phyloP scores from a whole-genome alignment of 139 green algal species.

The Prasinococcaceae sp. region DNA sequence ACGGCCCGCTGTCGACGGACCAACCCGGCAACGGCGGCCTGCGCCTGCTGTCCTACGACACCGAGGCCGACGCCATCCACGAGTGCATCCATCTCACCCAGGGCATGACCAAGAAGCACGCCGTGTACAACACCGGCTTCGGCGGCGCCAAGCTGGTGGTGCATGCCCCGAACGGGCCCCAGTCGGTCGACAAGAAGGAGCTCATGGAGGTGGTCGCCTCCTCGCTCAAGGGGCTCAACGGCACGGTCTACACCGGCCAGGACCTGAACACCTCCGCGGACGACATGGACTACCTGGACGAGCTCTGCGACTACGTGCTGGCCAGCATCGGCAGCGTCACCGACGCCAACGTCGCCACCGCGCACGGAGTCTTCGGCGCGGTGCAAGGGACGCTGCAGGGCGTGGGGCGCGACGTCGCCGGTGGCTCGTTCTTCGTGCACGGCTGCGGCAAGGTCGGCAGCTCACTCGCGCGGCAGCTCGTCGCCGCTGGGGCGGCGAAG shows the following conservation, averaged over 20 bases:
- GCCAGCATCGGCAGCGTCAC: background rate
- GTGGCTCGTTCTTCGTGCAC: background rate
- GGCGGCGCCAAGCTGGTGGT: slow-evolving; percentile 12
- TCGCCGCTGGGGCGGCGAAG: background rate
- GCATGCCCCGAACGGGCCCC: background rate
- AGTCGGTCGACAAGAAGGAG: slow-evolving; percentile 1
- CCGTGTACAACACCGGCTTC: slow-evolving; percentile 13
- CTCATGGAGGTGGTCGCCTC: slow-evolving; percentile 3
- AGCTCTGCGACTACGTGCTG: slow-evolving; percentile 3
- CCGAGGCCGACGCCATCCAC: background rate
- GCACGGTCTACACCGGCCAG: slow-evolving; percentile 7
- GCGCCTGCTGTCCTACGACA: background rate
- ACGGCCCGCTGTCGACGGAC: background rate
- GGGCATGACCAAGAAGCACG: slow-evolving; percentile 7
- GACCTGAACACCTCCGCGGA: slow-evolving; percentile 8
- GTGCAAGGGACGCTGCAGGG: background rate
- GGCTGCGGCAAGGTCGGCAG: slow-evolving; percentile 6
- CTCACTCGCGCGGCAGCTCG: background rate
- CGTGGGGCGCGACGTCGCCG: background rate
- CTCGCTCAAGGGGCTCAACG: background rate
- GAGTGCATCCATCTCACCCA: background rate
- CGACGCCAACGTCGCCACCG: slow-evolving; percentile 6
- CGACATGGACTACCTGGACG: slow-evolving; percentile 4
- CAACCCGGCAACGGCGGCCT: slow-evolving; percentile 4
- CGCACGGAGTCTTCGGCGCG: slow-evolving; percentile 1